Evolutionary conservation across 2,329 filamentous ascomycete species (phyloP).

Genomic region (Aureobasidium uvarum): DNA sequence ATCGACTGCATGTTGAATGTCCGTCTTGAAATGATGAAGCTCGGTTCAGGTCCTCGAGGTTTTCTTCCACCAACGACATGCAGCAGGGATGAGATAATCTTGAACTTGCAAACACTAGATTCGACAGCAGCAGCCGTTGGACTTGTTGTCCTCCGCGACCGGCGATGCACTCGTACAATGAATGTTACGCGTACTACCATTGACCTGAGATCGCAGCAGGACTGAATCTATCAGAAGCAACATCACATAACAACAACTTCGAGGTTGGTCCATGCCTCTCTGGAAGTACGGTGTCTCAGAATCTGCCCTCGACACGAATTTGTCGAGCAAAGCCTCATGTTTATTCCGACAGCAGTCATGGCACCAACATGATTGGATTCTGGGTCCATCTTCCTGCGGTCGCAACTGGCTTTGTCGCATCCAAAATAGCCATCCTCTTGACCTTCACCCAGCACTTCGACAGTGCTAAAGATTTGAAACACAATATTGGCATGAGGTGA

Average conservation of each 20-base stretch:
- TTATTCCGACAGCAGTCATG: not conserved
- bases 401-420: not conserved
- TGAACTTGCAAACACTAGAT: not conserved
- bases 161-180: not conserved
- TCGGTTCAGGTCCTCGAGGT: constrained; percentile 5
- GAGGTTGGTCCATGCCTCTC: not conserved
- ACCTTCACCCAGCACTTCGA: not conserved
- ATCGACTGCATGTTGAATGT: constrained; percentile 3
- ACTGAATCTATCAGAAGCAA: not conserved
- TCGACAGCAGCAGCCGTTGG: not conserved
- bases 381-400: not conserved
- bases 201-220: not conserved
- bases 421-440: not conserved
- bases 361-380: not conserved
- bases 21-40: not conserved
- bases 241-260: not conserved
- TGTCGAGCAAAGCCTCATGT: not conserved
- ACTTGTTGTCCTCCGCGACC: not conserved
- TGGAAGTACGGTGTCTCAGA: not conserved
- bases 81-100: not conserved
- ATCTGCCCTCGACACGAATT: too few relatives aligned
- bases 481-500: constrained; percentile 8
- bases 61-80: constrained; percentile 13
- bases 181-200: not conserved
- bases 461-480: not conserved